Evolutionary conservation across 2,329 filamentous ascomycete genomes (phyloP).

Genomic region (Akanthomyces dipterigenus): DNA sequence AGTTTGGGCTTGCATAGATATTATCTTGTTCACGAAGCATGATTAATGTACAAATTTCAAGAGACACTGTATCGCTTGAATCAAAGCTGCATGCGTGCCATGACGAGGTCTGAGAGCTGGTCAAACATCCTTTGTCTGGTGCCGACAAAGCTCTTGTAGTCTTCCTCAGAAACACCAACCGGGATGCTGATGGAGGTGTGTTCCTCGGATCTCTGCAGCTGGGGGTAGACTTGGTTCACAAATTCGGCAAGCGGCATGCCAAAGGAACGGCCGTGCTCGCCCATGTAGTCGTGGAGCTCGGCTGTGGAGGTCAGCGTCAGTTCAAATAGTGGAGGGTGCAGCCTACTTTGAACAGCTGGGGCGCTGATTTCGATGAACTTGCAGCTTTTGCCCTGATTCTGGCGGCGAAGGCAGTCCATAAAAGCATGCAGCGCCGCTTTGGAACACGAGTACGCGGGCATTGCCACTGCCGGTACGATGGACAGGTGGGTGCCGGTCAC

Average conservation of each 20-base stretch:
- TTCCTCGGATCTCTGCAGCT: constrained; percentile 33
- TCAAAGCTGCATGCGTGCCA: neutral
- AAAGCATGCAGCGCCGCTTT: constrained; percentile 19
- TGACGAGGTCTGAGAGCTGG: neutral
- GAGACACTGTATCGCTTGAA: neutral
- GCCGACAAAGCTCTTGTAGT: constrained; percentile 5
- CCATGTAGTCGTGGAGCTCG: constrained; percentile 15
- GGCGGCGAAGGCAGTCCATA: constrained; percentile 15
- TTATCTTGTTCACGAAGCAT: neutral
- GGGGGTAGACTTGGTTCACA: constrained; percentile 37
- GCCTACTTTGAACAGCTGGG: constrained; percentile 18
- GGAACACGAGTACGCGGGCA: constrained; percentile 17
- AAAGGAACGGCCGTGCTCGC: constrained; percentile 14
- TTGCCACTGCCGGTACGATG: constrained; percentile 13
- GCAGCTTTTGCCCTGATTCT: constrained; percentile 14
- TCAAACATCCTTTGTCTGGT: constrained; percentile 9
- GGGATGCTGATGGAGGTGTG: constrained; percentile 19
- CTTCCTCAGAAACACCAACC: neutral
- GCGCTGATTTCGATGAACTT: constrained; percentile 17
- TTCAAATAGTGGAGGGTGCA: neutral
- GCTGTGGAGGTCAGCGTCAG: neutral
- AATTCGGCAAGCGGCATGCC: constrained; percentile 33
- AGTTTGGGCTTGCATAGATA: constrained; percentile 2
- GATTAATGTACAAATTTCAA: neutral
- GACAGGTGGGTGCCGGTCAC: constrained; percentile 17